Evolutionary conservation across 1,284 basidiomycete genomes (phyloP), one percentile per base, ranked within the genome.

Genomic region (Fistulina hepatica): DNA sequence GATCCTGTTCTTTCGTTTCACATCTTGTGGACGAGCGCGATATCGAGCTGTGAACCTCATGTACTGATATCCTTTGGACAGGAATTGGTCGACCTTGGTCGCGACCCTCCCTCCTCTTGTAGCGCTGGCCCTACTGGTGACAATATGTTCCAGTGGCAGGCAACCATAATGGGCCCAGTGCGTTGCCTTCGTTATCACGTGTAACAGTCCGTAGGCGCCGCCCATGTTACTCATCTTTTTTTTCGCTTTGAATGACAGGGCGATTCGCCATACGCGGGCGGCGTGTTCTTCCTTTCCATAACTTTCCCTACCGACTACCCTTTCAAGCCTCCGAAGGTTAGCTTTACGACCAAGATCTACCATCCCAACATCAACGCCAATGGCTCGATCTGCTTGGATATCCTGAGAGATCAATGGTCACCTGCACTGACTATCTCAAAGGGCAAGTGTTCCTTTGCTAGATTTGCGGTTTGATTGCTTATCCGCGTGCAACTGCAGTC

Each of bases 321-420:
- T 28, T 95, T 97, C 81, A 94, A 94, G 71, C 94, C 95, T 27
- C 95, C 95, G 61, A 97, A 97, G 76, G 91, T 98, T 63, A 86
- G 84, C 66, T 98, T 99, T 68, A 92, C 89, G 52, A 98, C 94
- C 57, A 97, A 94, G 81, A 88, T 88, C 52, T 92, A 91, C 61
- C 91, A 94, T 63, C 88, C 89, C 34, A 94, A 94, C 71, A 93
- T 95, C 85, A 95, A 95, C 60, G 83, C 85, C 48, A 93, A 95
- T 54, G 95, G 95, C 34, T 93, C 90, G 51, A 98, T 99, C 65
- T 99, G 95, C 64, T 71, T 99, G 52, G 95, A 97, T 63, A 97
- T 97, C 57, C 68, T 97, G 59, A 77, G 90, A 65, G 92, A 97
- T 64, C 92, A 95, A 60, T 97, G 92, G 92, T 92, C 86, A 48